Evolutionary conservation across 805 yeast species (phyloP).

Genomic region (Myxozyma mucilagina): DNA sequence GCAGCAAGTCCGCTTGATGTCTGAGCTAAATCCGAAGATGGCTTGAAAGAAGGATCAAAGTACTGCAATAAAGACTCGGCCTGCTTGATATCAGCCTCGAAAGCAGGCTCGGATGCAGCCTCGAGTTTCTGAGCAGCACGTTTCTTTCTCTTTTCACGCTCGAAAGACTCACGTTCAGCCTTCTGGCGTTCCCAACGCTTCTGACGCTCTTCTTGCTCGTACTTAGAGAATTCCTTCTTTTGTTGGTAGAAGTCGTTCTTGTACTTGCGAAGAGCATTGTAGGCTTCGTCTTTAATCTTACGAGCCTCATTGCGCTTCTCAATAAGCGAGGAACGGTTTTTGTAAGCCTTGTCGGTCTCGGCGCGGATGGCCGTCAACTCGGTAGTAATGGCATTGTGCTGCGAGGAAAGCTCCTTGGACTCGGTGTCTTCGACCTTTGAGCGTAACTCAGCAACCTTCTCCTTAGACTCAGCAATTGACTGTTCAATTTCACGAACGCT

Average conservation of each 20-base stretch:
- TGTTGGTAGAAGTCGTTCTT: slow-evolving; percentile 74
- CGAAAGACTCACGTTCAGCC: slow-evolving; percentile 52
- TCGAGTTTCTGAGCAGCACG: slow-evolving; percentile 70
- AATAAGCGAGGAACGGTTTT: slow-evolving; percentile 64
- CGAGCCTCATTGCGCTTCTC: slow-evolving; percentile 66
- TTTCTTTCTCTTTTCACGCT: slow-evolving; percentile 50
- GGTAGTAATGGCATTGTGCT: slow-evolving; percentile 68
- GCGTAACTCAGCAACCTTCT: slow-evolving; percentile 73
- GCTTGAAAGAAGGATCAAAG: slow-evolving; percentile 78
- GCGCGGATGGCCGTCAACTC: slow-evolving; percentile 66
- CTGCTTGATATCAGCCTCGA: slow-evolving; percentile 70
- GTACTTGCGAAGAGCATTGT: slow-evolving; percentile 59
- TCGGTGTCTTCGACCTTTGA: slow-evolving; percentile 55
- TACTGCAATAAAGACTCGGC: slow-evolving; percentile 70
- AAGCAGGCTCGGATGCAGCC: slow-evolving; percentile 77
- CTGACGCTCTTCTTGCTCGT: slow-evolving; percentile 66
- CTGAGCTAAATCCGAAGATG: slow-evolving; percentile 35
- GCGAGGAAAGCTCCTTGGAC: slow-evolving; percentile 64
- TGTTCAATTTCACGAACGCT: slow-evolving; percentile 72
- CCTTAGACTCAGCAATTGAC: slow-evolving; percentile 75
- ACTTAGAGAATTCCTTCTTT: slow-evolving; percentile 65
- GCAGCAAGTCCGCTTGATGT: slow-evolving; percentile 20
- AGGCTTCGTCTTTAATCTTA: slow-evolving; percentile 67
- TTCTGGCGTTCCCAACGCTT: slow-evolving; percentile 57
- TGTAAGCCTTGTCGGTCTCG: slow-evolving; percentile 59